phyloP scores from a whole-genome alignment of 208 protist genomes.

The Trichomonas tenax region DNA sequence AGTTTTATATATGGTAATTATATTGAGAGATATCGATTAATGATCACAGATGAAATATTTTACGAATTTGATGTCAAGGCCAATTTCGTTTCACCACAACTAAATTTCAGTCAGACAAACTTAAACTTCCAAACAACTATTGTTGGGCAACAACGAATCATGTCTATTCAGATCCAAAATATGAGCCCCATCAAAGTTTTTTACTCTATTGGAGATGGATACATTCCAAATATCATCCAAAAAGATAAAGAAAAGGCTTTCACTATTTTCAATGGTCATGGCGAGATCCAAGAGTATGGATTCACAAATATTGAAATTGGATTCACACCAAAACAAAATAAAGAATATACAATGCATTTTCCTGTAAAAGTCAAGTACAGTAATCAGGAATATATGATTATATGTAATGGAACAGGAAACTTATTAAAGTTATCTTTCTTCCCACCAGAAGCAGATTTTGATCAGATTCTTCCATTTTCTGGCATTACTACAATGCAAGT shows the following conservation, averaged over 20 bases:
- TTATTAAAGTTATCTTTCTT: not conserved
- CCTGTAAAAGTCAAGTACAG: not conserved
- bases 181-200: not conserved
- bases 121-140: not conserved
- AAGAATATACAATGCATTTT: not conserved
- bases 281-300: not conserved
- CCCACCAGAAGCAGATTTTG: not conserved
- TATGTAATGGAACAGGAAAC: not conserved
- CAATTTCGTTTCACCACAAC: not conserved
- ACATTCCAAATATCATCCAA: not conserved
- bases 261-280: not conserved
- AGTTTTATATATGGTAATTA: not conserved
- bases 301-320: not conserved
- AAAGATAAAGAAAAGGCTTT: not conserved
- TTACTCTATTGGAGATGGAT: not conserved
- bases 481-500: not conserved
- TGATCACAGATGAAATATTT: not conserved
- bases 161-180: not conserved
- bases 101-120: not conserved
- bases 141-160: not conserved
- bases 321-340: not conserved
- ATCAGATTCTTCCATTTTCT: not conserved
- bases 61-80: not conserved
- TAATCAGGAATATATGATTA: not conserved
- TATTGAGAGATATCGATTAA: not conserved